Percentiles rank a stretch among this genome's conserved stretches.
These are phyloP conservation scores for Backusella tarrabulga DNA, from an alignment of 192 early-diverging fungal species.

Conservation along the genomic window DNA sequence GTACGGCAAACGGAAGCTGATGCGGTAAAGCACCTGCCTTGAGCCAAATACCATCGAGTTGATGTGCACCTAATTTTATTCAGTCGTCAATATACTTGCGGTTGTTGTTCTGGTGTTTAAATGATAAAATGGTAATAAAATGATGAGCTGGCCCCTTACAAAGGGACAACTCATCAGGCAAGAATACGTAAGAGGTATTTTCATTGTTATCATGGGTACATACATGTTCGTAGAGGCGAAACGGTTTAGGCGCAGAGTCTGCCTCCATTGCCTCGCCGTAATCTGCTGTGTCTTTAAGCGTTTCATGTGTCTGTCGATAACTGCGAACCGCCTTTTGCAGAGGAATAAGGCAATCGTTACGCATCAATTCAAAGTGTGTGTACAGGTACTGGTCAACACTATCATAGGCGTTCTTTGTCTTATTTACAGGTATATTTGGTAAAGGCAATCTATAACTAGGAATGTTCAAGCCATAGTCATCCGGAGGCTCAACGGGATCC, in stretches of 20 bases:
- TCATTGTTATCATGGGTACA: not conserved
- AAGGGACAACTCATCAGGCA: too few relatives aligned
- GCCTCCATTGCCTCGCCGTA: not conserved
- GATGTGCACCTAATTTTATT: slow-evolving; percentile 38
- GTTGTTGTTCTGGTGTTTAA: too few relatives aligned
- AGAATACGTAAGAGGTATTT: too few relatives aligned
- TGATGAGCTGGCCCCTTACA: too few relatives aligned
- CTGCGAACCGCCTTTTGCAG: slow-evolving; percentile 43
- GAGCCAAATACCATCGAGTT: slow-evolving; percentile 43
- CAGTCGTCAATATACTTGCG: not conserved
- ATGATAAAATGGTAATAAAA: not conserved
- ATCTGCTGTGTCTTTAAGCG: not conserved
- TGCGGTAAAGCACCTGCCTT: slow-evolving; percentile 42
- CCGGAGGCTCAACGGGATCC: not conserved
- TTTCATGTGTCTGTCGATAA: slow-evolving; percentile 5
- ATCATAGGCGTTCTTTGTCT: slow-evolving; percentile 38
- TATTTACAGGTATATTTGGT: slow-evolving; percentile 49
- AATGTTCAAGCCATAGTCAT: not conserved
- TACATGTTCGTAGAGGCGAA: slow-evolving; percentile 34
- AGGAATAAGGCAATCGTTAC: slow-evolving; percentile 53
- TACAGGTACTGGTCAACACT: slow-evolving; percentile 47
- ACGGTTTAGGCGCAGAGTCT: not conserved
- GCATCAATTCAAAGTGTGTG: slow-evolving; percentile 51
- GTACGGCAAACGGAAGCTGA: slow-evolving; percentile 44
- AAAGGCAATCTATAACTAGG: not conserved